Evolutionary conservation across 495 filamentous ascomycete genomes (phyloP), one percentile per base, ranked within the genome.

Genomic region (Neurospora sp.): DNA sequence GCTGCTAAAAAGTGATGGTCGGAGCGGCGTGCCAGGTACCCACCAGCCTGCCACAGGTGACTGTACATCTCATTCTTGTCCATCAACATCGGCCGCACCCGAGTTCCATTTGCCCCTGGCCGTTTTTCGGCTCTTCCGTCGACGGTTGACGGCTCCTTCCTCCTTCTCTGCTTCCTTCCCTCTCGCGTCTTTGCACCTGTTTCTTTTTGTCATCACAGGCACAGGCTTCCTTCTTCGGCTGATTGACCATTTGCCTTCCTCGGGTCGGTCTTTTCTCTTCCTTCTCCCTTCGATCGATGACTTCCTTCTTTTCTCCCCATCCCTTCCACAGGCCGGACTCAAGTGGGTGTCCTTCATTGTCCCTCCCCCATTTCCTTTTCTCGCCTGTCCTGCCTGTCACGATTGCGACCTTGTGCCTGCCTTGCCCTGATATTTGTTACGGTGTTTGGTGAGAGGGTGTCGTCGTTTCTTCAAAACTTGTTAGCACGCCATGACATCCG

Each of bases 321-420:
- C 42, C 46, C 59, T 73, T 71, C 69, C 74, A 62, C 72, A 62
- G 69, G 44, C 41, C 69, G 72, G 74, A 39, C 71, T 69, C 42
- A 54, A 75, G 74, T 72, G 39, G 66, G 40, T 37, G n/a, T n/a
- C 37, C 20, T 20, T 69, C 18, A n/a, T 23, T 39, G 38, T 62
- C 46, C n/a, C 35, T 37, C 40, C 2, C 40, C 40, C 40, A 42
- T 3, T 73, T 70, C 31, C 18, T 23, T 12, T 62, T 71, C 35
- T 35, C 18, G 12, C 8, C 18, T 42, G 35, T 54, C 48, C 54
- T 72, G 71, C 42, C 71, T 35, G 16, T 62, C 46, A 39, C 27
- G 27, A 3, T 42, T 72, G 71, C n/a, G 11, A 40, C 69, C 72
- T 40, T 66, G 54, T 66, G 54, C 71, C 39, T 39, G 20, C 66